Base-by-base conservation (phyloP, 2,329 filamentous ascomycete species). In the Corynespora cassiicola region DNA sequence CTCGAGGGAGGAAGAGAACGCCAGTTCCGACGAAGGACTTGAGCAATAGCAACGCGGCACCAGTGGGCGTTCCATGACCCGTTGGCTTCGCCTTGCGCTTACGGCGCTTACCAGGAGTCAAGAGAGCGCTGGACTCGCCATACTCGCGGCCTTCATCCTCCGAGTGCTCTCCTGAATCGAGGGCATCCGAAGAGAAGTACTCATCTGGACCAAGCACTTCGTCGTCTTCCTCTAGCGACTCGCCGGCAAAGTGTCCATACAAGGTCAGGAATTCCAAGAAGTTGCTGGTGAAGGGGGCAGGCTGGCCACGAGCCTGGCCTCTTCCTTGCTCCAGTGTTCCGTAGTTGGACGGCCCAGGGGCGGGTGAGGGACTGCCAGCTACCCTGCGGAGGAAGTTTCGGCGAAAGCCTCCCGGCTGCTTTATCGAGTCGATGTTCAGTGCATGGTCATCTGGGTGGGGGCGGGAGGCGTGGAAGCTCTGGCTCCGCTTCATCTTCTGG, bases 1-100 rank as follows among this genome's bases (percentile, higher is more conserved):
- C 92, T 31, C 90, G 85, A 1, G 92, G 92, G 21, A 97, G 75
- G 73, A 97, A 97, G 11, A 97, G 76, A 7, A 97, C 92, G 39
- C 92, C 92, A 0, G 94, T 99, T 14, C 95, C 94, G 31, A 99
- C 94, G 63, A 99, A 99, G 0, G 92, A 97, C 75, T 99, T 99
- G 52, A 99, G 82, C 26, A 99, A 77, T 36, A 99, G 78, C 54
- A 96, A 70, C 8, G 88, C 85, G 7, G 94, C 92, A 46, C 87
- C 88, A 49, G 84, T 85, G 3, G 88, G 84, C 32, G 82, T 87
- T 55, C 89, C 91, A 36, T 85, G 90, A 24, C 91, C 89, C 45
- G 83, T 81, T 35, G 84, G 81, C 26, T 88, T 85, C 74, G 90
- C 92, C 63, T 89, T 85, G 71, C 84, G 86, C 60, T 89, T 82